phyloP scores from a whole-genome alignment of 2,329 filamentous ascomycete genomes.

The Scortechinia acanthostroma region DNA sequence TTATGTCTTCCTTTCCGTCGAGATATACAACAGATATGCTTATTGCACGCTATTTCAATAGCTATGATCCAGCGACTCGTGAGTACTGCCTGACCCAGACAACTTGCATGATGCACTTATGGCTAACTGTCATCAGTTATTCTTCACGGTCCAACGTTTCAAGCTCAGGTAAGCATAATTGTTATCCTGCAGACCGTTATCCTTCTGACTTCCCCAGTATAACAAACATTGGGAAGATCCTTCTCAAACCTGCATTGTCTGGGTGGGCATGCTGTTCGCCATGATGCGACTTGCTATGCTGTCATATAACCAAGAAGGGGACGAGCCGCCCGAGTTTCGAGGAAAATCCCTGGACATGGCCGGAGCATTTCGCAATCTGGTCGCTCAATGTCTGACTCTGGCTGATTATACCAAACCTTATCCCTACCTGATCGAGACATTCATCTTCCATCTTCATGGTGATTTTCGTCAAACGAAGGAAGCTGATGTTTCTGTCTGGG shows the following conservation, averaged over 20 bases:
- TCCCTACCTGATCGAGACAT: slow-evolving; percentile 13
- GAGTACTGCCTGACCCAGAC: not conserved
- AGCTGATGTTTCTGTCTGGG: slow-evolving; percentile 19
- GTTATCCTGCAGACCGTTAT: not conserved
- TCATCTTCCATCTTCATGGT: slow-evolving; percentile 14
- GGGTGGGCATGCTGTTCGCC: slow-evolving; percentile 35
- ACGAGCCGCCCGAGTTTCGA: not conserved
- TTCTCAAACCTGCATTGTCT: slow-evolving; percentile 23
- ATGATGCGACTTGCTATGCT: slow-evolving; percentile 30
- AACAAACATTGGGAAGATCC: slow-evolving; percentile 32
- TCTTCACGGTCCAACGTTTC: not conserved
- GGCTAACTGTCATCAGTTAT: not conserved
- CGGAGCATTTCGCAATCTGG: slow-evolving; percentile 3
- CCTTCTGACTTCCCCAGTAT: slow-evolving; percentile 19
- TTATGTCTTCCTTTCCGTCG: slow-evolving; percentile 20
- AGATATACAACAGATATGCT: slow-evolving; percentile 20
- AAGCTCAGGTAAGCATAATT: slow-evolving; percentile 13
- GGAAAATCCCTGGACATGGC: not conserved
- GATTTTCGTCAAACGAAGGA: slow-evolving; percentile 7
- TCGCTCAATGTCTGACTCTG: slow-evolving; percentile 21
- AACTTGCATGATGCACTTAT: slow-evolving; percentile 4
- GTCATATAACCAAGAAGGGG: slow-evolving; percentile 3
- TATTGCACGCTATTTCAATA: slow-evolving; percentile 25
- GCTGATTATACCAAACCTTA: slow-evolving; percentile 1
- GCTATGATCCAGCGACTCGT: slow-evolving; percentile 16